Conservation (phyloP, 768 basidiomycete genomes). For the Mycena indigotica region DNA sequence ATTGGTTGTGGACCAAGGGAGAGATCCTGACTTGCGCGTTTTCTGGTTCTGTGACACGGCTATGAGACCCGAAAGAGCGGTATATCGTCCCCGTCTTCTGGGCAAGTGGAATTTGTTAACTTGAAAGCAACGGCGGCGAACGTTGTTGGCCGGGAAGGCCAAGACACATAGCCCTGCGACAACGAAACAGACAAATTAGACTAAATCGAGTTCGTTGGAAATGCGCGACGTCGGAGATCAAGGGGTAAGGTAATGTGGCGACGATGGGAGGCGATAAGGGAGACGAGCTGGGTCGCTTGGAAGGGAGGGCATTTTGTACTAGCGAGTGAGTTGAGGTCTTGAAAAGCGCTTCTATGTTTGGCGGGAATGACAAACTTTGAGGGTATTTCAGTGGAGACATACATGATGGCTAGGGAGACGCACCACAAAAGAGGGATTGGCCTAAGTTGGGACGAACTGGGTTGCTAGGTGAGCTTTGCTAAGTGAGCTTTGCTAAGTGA, state of each 20-base stretch:
- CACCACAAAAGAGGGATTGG: too few species aligned
- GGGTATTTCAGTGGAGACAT: too few species aligned
- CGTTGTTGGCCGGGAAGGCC: not conserved
- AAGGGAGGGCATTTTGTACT: not conserved
- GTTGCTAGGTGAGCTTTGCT: too few species aligned
- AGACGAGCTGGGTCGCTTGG: not conserved
- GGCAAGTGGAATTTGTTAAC: not conserved
- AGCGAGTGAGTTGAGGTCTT: not conserved
- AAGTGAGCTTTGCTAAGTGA: too few species aligned
- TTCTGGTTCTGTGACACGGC: not conserved
- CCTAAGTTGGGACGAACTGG: too few species aligned
- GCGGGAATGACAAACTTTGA: not conserved
- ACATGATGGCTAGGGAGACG: too few species aligned
- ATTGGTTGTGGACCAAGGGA: not conserved
- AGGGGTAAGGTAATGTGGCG: not conserved
- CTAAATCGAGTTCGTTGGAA: not conserved
- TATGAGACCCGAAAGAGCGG: not conserved
- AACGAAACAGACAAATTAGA: not conserved
- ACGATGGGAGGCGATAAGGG: not conserved
- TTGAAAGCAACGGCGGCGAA: too few species aligned
- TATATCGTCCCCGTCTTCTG: not conserved
- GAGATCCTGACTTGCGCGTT: not conserved
- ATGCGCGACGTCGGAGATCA: not conserved
- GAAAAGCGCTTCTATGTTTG: not conserved
- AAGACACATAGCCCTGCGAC: not conserved